These are phyloP conservation scores for Aspergillus terreus DNA, from an alignment of 2,329 filamentous ascomycete species.

Conservation along the genomic window DNA sequence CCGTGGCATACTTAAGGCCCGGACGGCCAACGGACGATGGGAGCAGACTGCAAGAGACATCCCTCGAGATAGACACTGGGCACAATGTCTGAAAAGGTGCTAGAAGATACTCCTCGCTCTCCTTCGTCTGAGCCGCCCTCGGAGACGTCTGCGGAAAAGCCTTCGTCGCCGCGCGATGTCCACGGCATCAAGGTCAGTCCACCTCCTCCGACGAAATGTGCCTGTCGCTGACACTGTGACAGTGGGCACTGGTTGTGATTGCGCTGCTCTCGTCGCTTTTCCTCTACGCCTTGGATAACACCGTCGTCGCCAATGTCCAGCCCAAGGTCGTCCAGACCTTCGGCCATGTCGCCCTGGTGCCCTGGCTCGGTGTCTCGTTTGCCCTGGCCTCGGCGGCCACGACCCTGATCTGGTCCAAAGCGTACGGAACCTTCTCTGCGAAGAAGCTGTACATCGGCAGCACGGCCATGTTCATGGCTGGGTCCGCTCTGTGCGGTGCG, in stretches of 20 bases:
- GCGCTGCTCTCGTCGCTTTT: conserved; percentile 2
- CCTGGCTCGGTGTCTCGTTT: conserved; percentile 49
- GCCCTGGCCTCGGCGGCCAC: conserved; percentile 6
- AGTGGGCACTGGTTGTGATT: neutral
- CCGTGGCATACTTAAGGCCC: too few species aligned
- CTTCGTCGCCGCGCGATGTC: neutral
- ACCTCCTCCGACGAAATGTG: neutral
- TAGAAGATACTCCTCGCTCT: neutral
- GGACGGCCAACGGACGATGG: too few species aligned
- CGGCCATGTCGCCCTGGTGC: conserved; percentile 31
- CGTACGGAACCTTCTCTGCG: conserved; percentile 29
- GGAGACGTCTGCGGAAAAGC: neutral
- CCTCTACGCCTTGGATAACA: conserved; percentile 9
- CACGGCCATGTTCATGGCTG: neutral
- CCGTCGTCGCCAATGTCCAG: conserved; percentile 36
- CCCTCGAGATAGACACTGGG: neutral
- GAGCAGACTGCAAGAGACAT: too few species aligned
- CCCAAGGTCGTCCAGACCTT: conserved; percentile 37
- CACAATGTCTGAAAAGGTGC: neutral
- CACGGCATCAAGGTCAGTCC: neutral
- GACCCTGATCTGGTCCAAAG: conserved; percentile 21
- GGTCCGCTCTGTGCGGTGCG: neutral
- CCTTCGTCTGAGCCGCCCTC: conserved; percentile 1
- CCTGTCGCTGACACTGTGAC: neutral
- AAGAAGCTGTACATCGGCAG: conserved; percentile 21